Evolutionary conservation across 257 asterid species (phyloP), one percentile per base, ranked within the genome.

Genomic region (Solanum appendiculatum): DNA sequence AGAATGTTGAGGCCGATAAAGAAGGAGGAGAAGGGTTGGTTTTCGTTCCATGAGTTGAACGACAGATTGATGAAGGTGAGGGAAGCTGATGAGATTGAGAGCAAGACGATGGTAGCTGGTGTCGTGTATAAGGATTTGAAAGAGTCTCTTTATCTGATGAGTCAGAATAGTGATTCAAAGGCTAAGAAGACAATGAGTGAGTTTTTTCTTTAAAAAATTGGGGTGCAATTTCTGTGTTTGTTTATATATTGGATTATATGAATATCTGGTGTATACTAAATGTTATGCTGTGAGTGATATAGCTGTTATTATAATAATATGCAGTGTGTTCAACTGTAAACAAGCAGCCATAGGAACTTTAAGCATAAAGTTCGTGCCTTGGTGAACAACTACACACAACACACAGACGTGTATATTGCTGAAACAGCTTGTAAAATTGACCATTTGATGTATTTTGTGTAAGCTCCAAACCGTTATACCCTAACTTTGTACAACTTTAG

Each of bases 41-140:
- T 95, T 88, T 93, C 98, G 3, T 87, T 95, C 85, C 90, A 89
- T 82, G 99, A 96, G 90, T 88, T 96, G 91, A 94, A 89, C 33
- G 92, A 90, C 70, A 93, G 98, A 88, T 88, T 96, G 42, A 88
- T 33, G 40, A 92, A 89, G 88, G 16, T 95, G 89, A 92, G 88
- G 88, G 85, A 88, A 90, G 89, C 78, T 64, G 95, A 92, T 77
- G 56, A 83, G 82, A 48, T 88, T 66, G 92, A 87, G 88, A 33
- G 8, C 48, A 27, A 83, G 66, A 3, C 40, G 9, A 69, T 10
- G 34, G 15, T 16, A 1, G 86, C 68, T 20, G 83, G 11, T 1
- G 0, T 1, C 18, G 0, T n/a, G 4, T 34, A 21, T n/a, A 25
- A 0, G 6, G 87, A 48, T 1, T 15, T 91, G 64, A 87, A 88